Evolutionary conservation across 169 alveolate species (phyloP).

Genomic region (Plasmodium berghei): DNA sequence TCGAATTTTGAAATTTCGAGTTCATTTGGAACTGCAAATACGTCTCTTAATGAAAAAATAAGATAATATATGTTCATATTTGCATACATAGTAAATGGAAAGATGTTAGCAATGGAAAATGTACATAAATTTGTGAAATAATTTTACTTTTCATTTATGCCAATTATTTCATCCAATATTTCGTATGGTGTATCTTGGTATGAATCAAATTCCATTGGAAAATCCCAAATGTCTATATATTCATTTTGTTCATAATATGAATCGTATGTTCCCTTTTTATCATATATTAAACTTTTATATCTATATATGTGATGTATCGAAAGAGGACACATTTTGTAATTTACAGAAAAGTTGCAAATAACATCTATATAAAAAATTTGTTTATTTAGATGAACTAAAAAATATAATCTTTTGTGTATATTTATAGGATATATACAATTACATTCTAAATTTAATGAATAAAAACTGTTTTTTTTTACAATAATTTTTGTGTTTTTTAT

Average conservation of each 20-base stretch:
- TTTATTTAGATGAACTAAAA: conserved; percentile 70
- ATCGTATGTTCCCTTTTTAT: conserved; percentile 37
- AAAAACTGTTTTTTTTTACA: conserved; percentile 53
- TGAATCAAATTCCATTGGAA: conserved; percentile 59
- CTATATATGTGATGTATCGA: conserved; percentile 71
- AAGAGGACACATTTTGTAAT: conserved; percentile 69
- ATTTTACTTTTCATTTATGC: conserved; percentile 38
- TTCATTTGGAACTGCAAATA: conserved; percentile 56
- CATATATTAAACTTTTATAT: conserved; percentile 50
- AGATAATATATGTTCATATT: not conserved
- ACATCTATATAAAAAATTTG: conserved; percentile 58
- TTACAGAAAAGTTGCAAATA: conserved; percentile 62
- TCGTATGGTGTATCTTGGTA: conserved; percentile 48
- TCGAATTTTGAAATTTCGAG: conserved; percentile 53
- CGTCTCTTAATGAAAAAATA: conserved; percentile 35
- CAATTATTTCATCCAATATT: conserved; percentile 43
- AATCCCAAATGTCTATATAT: conserved; percentile 71
- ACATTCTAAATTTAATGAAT: conserved; percentile 46
- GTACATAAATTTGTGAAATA: not conserved
- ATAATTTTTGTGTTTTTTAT: conserved; percentile 45
- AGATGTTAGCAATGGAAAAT: not conserved
- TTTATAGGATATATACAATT: conserved; percentile 69
- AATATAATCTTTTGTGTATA: conserved; percentile 56
- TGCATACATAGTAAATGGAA: not conserved
- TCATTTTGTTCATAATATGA: conserved; percentile 60